Evolutionary conservation across 331 rosid genomes (phyloP).

Genomic region (Quercus phellos): DNA sequence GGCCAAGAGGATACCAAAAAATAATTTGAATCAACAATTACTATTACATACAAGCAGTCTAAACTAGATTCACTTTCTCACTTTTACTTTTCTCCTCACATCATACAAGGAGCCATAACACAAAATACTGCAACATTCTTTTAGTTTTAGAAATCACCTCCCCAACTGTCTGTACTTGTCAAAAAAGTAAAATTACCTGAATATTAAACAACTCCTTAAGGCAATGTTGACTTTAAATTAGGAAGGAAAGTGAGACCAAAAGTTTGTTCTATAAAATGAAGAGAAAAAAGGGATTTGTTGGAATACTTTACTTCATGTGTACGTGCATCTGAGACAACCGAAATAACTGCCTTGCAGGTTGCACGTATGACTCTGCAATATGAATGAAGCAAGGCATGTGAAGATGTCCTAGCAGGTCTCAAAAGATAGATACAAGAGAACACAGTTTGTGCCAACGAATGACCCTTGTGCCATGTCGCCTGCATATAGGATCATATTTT

Average conservation of each 20-base stretch:
- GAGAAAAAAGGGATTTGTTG: constrained; percentile 36
- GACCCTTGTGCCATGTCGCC: constrained; percentile 99
- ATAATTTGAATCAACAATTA: background rate
- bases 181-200: background rate
- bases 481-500: constrained; percentile 41
- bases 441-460: constrained; percentile 94
- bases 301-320: constrained; percentile 99
- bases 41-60: background rate
- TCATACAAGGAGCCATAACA: too few species aligned
- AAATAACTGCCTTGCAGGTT: constrained; percentile 80
- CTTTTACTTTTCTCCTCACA: background rate
- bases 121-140: background rate
- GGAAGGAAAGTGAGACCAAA: background rate
- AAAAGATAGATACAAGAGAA: constrained; percentile 96
- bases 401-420: constrained; percentile 76
- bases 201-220: background rate
- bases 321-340: constrained; percentile 81
- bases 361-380: constrained; percentile 76
- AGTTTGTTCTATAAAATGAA: background rate
- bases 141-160: background rate
- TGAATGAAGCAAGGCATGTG: constrained; percentile 78
- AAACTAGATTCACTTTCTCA: background rate
- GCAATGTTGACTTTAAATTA: background rate
- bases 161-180: background rate
- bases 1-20: background rate